These are phyloP conservation scores for Teratosphaeria pseudoeucalypti DNA, from an alignment of 2,329 filamentous ascomycete genomes.

Conservation along the genomic window DNA sequence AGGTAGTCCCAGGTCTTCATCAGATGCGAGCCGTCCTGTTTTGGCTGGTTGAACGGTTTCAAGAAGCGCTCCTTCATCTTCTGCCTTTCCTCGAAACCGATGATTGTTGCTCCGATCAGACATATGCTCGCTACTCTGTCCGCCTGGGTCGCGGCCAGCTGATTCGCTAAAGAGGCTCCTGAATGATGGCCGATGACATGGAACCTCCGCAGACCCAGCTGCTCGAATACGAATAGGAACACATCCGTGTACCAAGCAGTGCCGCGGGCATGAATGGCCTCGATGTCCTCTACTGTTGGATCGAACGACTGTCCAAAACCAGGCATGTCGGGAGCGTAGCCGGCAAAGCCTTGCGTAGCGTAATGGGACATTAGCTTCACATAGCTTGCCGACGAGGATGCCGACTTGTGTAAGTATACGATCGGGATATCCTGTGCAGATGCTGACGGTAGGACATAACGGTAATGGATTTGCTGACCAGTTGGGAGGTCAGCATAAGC, in stretches of 20 bases:
- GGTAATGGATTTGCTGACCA: background rate
- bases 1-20: slow-evolving; percentile 2
- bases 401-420: background rate
- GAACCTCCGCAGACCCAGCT: background rate
- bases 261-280: background rate
- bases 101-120: background rate
- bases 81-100: background rate
- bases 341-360: background rate
- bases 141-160: background rate
- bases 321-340: background rate
- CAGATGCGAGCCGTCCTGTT: background rate
- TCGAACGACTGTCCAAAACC: background rate
- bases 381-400: background rate
- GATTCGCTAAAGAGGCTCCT: background rate
- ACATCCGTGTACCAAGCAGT: background rate
- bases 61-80: background rate
- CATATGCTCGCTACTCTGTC: background rate
- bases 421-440: background rate
- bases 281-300: background rate
- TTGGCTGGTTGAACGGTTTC: background rate
- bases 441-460: background rate
- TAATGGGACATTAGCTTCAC: background rate
- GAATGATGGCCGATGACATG: slow-evolving; percentile 2
- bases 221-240: background rate
- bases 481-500: background rate